A percentile compares a stretch with the other conserved stretches of the same genome.
Conservation (phyloP, 768 basidiomycete genomes). For the Hebeloma cylindrosporum region DNA sequence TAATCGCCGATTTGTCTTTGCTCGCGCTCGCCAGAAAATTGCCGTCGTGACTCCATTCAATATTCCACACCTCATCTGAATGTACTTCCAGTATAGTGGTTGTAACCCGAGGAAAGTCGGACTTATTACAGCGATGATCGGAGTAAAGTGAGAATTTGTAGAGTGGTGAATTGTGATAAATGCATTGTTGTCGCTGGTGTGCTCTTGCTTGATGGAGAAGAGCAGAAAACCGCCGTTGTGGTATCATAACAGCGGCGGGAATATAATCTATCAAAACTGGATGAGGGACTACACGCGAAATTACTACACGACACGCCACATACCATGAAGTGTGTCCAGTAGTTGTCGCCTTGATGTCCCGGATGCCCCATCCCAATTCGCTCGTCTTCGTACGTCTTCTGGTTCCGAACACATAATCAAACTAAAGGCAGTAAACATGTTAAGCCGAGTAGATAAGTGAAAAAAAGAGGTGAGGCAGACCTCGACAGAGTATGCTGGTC, state of each 20-base stretch:
- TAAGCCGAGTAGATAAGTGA: slow-evolving; percentile 18
- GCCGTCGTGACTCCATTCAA: slow-evolving; percentile 95
- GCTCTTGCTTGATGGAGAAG: slow-evolving; percentile 82
- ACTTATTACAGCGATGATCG: slow-evolving; percentile 82
- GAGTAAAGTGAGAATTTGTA: slow-evolving; percentile 77
- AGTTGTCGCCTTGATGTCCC: slow-evolving; percentile 77
- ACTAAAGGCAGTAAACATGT: slow-evolving; percentile 37
- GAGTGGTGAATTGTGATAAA: slow-evolving; percentile 80
- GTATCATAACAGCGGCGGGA: slow-evolving; percentile 90
- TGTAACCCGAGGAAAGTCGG: slow-evolving; percentile 81
- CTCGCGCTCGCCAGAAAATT: slow-evolving; percentile 82
- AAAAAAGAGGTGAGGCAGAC: slow-evolving; percentile 38
- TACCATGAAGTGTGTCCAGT: slow-evolving; percentile 82
- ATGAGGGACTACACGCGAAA: slow-evolving; percentile 3
- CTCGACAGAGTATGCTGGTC: slow-evolving; percentile 88
- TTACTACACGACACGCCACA: slow-evolving; percentile 18
- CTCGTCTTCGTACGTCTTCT: slow-evolving; percentile 77
- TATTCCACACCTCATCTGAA: slow-evolving; percentile 92
- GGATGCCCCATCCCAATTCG: slow-evolving; percentile 87
- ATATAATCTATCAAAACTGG: slow-evolving; percentile 63
- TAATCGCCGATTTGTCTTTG: slow-evolving; percentile 83
- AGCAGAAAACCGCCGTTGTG: slow-evolving; percentile 81
- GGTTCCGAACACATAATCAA: slow-evolving; percentile 91
- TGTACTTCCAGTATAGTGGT: slow-evolving; percentile 86
- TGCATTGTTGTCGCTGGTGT: slow-evolving; percentile 77